A percentile compares a stretch with the other conserved stretches of the same genome.
Evolutionary conservation across 2,329 filamentous ascomycete species (phyloP).

Genomic region (Aspergillus aculeatinus): DNA sequence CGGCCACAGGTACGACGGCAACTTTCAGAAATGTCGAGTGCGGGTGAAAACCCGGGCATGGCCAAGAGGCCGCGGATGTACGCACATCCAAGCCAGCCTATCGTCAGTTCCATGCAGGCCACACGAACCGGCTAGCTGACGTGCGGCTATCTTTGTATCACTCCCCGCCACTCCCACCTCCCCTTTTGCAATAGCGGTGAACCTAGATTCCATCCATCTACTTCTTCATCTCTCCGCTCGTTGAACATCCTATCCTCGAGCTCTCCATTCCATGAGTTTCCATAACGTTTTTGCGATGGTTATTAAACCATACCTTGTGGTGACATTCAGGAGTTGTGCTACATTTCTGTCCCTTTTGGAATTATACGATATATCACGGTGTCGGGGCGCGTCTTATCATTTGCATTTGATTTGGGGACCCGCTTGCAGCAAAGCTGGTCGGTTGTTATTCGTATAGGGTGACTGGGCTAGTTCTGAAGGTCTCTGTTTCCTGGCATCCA

Average conservation of each 20-base stretch:
- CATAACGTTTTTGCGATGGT: constrained; percentile 14
- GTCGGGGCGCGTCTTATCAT: constrained; percentile 3
- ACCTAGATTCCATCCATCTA: constrained; percentile 8
- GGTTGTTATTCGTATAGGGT: constrained; percentile 1
- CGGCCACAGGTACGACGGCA: constrained; percentile 54
- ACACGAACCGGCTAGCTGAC: constrained; percentile 35
- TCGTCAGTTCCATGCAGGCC: constrained; percentile 52
- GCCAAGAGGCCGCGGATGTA: constrained; percentile 62
- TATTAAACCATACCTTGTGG: constrained; percentile 13
- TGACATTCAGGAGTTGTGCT: constrained; percentile 8
- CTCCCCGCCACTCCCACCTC: background rate
- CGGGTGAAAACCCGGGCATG: constrained; percentile 52
- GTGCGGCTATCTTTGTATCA: constrained; percentile 3
- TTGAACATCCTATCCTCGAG: constrained; percentile 8
- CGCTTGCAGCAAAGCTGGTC: constrained; percentile 1
- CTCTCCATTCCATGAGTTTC: constrained; percentile 3
- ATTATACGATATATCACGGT: constrained; percentile 7
- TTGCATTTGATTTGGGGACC: constrained; percentile 3
- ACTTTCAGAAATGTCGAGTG: constrained; percentile 61
- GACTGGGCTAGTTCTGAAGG: constrained; percentile 5
- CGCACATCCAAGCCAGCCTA: constrained; percentile 44
- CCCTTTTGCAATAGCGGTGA: background rate
- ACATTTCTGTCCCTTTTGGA: background rate
- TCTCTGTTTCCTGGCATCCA: constrained; percentile 3
- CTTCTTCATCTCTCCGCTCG: constrained; percentile 16